A percentile compares a stretch with the other conserved stretches of the same genome.
Evolutionary conservation across 208 protist species (phyloP).

Genomic region (Leptomonas seymouri): DNA sequence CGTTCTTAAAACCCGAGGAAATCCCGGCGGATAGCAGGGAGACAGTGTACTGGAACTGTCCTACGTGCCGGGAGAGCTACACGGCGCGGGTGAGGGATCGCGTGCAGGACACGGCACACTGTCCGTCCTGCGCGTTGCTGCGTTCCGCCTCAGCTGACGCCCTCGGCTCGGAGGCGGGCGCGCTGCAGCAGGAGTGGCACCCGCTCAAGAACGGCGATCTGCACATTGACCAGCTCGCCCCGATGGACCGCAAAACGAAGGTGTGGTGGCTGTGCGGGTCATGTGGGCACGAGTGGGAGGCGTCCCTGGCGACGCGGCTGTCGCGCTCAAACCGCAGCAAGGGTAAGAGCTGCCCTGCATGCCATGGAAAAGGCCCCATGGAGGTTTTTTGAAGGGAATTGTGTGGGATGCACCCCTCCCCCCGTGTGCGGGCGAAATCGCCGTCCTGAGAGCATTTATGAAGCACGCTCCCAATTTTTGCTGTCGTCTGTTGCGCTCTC

Average conservation of each 20-base stretch:
- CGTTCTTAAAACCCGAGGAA: slow-evolving; percentile 52
- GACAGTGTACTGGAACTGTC: slow-evolving; percentile 61
- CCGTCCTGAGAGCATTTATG: too few relatives aligned
- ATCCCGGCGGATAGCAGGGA: slow-evolving; percentile 48
- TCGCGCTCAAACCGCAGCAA: slow-evolving; percentile 25
- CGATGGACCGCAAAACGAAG: slow-evolving; percentile 57
- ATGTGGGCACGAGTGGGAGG: slow-evolving; percentile 81
- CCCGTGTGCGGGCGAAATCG: too few relatives aligned
- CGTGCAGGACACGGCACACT: slow-evolving; percentile 54
- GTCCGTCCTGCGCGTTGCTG: slow-evolving; percentile 57
- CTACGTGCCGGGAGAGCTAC: slow-evolving; percentile 52
- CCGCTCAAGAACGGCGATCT: slow-evolving; percentile 85
- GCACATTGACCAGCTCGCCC: slow-evolving; percentile 50
- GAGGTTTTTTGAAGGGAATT: slow-evolving; percentile 11
- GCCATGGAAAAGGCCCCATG: slow-evolving; percentile 38
- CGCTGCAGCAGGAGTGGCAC: slow-evolving; percentile 78
- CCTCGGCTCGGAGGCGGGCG: slow-evolving; percentile 38
- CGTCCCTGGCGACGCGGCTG: slow-evolving; percentile 58
- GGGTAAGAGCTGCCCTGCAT: slow-evolving; percentile 57
- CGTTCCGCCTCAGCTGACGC: slow-evolving; percentile 33
- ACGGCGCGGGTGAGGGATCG: slow-evolving; percentile 72
- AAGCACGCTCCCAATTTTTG: too few relatives aligned
- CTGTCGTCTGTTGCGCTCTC: too few relatives aligned
- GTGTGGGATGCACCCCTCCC: background rate
- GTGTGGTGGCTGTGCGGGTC: slow-evolving; percentile 82